Percentiles rank a stretch among this genome's conserved stretches.
These are phyloP conservation scores for Cutaneotrichosporon curvatum DNA, from an alignment of 1,284 basidiomycete species.

Conservation along the genomic window DNA sequence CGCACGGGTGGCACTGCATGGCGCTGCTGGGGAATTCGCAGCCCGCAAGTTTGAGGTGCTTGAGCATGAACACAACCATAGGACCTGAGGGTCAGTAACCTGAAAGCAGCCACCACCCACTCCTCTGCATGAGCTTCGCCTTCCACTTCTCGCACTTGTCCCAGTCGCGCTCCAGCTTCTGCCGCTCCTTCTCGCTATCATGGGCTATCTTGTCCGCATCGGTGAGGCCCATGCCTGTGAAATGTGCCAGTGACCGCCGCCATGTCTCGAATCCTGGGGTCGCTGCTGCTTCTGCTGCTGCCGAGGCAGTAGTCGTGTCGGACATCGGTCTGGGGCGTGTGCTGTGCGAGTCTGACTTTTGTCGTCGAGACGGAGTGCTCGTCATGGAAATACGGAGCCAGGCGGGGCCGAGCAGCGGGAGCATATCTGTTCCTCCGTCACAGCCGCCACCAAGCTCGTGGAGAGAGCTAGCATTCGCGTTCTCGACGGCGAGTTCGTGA, in stretches of 20 bases:
- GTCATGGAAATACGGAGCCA: too few species aligned
- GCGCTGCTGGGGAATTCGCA: conserved; percentile 61
- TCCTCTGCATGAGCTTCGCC: conserved; percentile 45
- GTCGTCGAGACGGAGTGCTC: too few species aligned
- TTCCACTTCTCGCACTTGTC: conserved; percentile 50
- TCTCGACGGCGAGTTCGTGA: too few species aligned
- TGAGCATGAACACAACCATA: conserved; percentile 76
- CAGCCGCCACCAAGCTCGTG: too few species aligned
- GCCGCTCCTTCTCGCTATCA: conserved; percentile 14
- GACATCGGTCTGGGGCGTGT: too few species aligned
- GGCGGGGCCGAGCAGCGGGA: too few species aligned
- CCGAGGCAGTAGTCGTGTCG: too few species aligned
- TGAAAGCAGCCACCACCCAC: conserved; percentile 30
- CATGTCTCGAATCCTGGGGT: conserved; percentile 42
- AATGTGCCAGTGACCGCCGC: conserved; percentile 38
- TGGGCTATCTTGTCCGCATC: conserved; percentile 31
- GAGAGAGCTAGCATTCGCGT: too few species aligned
- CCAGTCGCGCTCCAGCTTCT: conserved; percentile 44
- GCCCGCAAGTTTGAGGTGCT: conserved; percentile 64
- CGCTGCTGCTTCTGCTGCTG: too few species aligned
- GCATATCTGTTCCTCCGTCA: too few species aligned
- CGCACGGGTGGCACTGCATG: conserved; percentile 76
- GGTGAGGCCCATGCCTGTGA: conserved; percentile 45
- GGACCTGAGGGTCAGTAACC: conserved; percentile 55
- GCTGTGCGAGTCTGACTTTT: too few species aligned